Conservation (phyloP, 2,329 filamentous ascomycete genomes). For the Penicillium janthinellum region DNA sequence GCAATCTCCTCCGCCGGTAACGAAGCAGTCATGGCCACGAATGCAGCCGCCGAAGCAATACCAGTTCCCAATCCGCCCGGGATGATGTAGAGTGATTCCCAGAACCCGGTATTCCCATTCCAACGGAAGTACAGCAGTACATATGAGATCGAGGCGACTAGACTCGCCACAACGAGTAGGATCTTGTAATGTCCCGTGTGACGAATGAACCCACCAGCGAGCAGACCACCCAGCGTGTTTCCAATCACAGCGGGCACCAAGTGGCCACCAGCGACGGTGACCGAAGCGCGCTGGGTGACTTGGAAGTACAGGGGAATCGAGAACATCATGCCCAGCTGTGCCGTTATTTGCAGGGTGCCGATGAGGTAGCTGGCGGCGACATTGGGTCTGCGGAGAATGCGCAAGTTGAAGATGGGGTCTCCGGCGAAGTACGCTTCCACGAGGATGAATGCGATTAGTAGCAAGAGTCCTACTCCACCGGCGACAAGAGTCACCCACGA, state of each 20-base stretch:
- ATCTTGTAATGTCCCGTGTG: constrained; percentile 62
- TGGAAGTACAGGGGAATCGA: constrained; percentile 71
- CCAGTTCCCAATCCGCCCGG: constrained; percentile 58
- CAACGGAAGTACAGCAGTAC: constrained; percentile 57
- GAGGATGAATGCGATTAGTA: constrained; percentile 30
- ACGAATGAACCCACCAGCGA: constrained; percentile 61
- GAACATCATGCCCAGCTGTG: constrained; percentile 66
- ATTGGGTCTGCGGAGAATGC: constrained; percentile 36
- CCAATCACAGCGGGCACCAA: constrained; percentile 68
- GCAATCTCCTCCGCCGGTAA: constrained; percentile 51
- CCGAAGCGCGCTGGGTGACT: constrained; percentile 59
- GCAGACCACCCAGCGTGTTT: constrained; percentile 64
- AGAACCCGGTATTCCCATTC: constrained; percentile 60
- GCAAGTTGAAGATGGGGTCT: constrained; percentile 41
- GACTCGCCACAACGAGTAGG: constrained; percentile 54
- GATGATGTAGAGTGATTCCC: constrained; percentile 62
- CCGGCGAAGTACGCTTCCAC: constrained; percentile 35
- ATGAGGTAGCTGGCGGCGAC: constrained; percentile 43
- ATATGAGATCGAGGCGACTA: constrained; percentile 56
- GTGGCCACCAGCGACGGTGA: constrained; percentile 61
- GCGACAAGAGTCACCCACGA: constrained; percentile 28
- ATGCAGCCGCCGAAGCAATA: constrained; percentile 49
- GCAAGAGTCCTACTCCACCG: constrained; percentile 8
- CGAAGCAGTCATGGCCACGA: constrained; percentile 53
- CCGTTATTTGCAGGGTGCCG: constrained; percentile 55